Evolutionary conservation across 345 rosid genomes (phyloP), one percentile per base, ranked within the genome.

Genomic region (Camelina neglecta): DNA sequence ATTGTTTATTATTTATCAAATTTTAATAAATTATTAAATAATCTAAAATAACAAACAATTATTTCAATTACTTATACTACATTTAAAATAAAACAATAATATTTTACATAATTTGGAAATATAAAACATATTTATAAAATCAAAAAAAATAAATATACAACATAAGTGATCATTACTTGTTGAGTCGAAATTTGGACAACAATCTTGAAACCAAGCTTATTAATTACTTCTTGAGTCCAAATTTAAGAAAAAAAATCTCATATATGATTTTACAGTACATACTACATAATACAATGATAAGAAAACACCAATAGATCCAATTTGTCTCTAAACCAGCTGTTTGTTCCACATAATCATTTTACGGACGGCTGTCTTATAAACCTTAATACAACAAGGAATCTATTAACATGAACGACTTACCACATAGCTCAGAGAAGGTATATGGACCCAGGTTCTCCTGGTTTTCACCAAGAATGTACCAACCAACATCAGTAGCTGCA

Each of bases 401-500:
- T 38, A 5, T 58, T 55, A 0, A 74, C 42, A 35, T 15, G 54
- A 6, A 78, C 51, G 74, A 74, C 86, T 77, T 80, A 92, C 99
- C 94, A 38, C 84, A 83, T 45, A 92, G 74, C 80, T 95, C 99
- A 29, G 86, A 69, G 71, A 85, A 60, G 1, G 87, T 75, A 75
- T 92, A 90, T 4, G 99, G 99, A 58, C 99, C 99, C 23, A 89
- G 26, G 51, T 62, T 80, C 57, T 92, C 84, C 78, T 89, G 93
- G 67, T 90, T 82, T 67, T 80, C 89, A 36, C 84, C 93, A 62
- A 95, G 91, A 75, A 95, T 78, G 77, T 82, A 92, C 99, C 99
- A 95, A 31, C 85, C 91, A 16, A 71, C 83, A 62, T 78, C 92
- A 41, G 72, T 80, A 79, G 24, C 77, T 18, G 57, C 82, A 78